Evolutionary conservation across 2,329 filamentous ascomycete genomes (phyloP), one percentile per base, ranked within the genome.

Genomic region (Penicillium crustosum): DNA sequence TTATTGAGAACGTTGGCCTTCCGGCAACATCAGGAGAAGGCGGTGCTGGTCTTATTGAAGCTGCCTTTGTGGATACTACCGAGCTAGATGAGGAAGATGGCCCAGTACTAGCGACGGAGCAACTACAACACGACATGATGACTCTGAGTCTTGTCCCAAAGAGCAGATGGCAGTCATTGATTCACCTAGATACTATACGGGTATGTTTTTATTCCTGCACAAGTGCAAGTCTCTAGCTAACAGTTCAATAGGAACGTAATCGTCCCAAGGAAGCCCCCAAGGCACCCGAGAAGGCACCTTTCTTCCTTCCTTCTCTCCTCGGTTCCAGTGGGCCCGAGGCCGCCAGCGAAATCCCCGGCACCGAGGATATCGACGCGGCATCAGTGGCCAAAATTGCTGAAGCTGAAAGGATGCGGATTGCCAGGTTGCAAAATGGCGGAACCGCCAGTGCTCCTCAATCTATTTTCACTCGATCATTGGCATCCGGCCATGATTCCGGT

Each of bases 201-300:
- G 79, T 79, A 71, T 41, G 56, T 25, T 19, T 53, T 55, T 48
- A 44, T 36, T 33, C 21, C 8, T 41, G 7, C 25, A 15, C 47
- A 10, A 5, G 13, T 13, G 21, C 25, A 17, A 21, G 17, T 35
- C 3, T 29, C 27, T 57, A 42, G 47, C 53, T 68, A 61, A 65
- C 62, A 45, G 48, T 55, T 52, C 53, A 23, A 41, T 76, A 93
- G 77, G 86, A 92, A 75, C 89, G 94, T 60, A 99, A 99, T 77
- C 96, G 94, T 75, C 94, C 95, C 0, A 93, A 87, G 64, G 92
- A 97, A 74, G 86, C 93, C 0, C 93, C 93, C 17, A 97, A 97
- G 77, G 84, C 87, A 7, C 94, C 94, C 0, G 91, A 97, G 72
- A 96, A 95, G 70, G 93, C 93, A 0, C 95, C 94, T 0, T 97